A percentile compares a stretch with the other conserved stretches of the same genome.
Conservation (phyloP, 805 yeast genomes). For the Yamadazyma tumulicola region DNA sequence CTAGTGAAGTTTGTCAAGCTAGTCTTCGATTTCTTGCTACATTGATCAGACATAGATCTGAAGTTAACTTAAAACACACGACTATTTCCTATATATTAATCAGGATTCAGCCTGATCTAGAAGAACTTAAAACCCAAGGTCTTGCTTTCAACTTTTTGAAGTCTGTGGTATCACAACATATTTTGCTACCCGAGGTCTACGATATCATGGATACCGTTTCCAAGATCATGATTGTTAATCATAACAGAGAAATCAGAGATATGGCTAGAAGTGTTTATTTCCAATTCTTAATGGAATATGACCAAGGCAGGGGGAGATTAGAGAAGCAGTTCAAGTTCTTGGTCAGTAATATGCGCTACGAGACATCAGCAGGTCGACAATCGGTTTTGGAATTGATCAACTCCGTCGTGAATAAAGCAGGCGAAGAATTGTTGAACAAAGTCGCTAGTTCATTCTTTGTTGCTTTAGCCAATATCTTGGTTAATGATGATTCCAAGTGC, state of each 20-base stretch:
- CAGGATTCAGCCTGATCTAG: constrained; percentile 78
- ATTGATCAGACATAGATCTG: constrained; percentile 65
- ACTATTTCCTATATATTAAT: constrained; percentile 72
- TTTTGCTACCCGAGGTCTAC: constrained; percentile 82
- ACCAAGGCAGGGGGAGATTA: constrained; percentile 82
- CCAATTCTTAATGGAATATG: constrained; percentile 88
- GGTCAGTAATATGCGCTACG: constrained; percentile 77
- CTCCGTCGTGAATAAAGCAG: constrained; percentile 63
- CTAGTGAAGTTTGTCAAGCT: constrained; percentile 75
- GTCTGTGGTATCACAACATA: constrained; percentile 69
- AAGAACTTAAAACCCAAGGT: constrained; percentile 86
- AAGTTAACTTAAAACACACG: constrained; percentile 60
- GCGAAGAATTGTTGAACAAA: constrained; percentile 53
- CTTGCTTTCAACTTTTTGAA: constrained; percentile 81
- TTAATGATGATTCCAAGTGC: constrained; percentile 77
- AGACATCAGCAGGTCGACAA: constrained; percentile 80
- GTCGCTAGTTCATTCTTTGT: constrained; percentile 77
- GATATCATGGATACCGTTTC: constrained; percentile 81
- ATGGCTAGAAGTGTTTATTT: constrained; percentile 79
- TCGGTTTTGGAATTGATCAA: constrained; percentile 88
- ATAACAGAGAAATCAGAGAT: constrained; percentile 75
- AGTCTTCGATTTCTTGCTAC: constrained; percentile 71
- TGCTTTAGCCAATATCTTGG: constrained; percentile 71
- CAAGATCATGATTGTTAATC: constrained; percentile 85
- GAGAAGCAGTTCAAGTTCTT: constrained; percentile 80